Evolutionary conservation across 2,329 filamentous ascomycete genomes (phyloP), one percentile per base, ranked within the genome.

Genomic region (Ascochyta viciae-villosae): DNA sequence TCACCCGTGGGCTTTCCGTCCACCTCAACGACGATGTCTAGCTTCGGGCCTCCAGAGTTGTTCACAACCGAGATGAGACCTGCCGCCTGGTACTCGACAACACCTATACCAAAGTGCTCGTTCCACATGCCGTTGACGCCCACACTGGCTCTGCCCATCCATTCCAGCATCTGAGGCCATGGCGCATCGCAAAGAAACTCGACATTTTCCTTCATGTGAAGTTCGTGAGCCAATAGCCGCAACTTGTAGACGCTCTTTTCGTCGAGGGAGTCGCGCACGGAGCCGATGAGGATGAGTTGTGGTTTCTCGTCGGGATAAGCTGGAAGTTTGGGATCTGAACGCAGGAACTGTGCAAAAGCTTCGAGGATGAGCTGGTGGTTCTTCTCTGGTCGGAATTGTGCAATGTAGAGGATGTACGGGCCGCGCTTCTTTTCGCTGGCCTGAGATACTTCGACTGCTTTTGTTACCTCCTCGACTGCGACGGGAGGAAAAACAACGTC

Each of bases 51-150:
- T 8, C 94, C 95, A 46, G 90, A 95, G 75, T 97, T 83, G 69
- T 99, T 95, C 8, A 98, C 95, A 0, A 99, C 93, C 5, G 89
- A 88, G 54, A 99, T 92, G 54, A 99, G 81, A 1, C 95, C 95
- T 0, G 95, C 95, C 4, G 95, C 95, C 74, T 98, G 93, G 73
- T 98, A 99, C 80, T 99, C 95, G 37, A 99, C 95, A 15, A 98
- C 93, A 1, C 95, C 95, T 56, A 99, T 99, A 22, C 95, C 95
- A 74, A 99, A 99, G 76, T 99, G 95, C 79, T 99, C 95, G 74
- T 97, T 98, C 94, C 95, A 88, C 95, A 99, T 99, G 70, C 90
- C 92, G 67, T 99, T 99, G 27, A 96, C 92, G 45, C 95, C 95
- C 1, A 99, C 85, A 16, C 87, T 94, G 4, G 90, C 88, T 60